Conservation (phyloP, 169 alveolate species). For the Babesia microti region DNA sequence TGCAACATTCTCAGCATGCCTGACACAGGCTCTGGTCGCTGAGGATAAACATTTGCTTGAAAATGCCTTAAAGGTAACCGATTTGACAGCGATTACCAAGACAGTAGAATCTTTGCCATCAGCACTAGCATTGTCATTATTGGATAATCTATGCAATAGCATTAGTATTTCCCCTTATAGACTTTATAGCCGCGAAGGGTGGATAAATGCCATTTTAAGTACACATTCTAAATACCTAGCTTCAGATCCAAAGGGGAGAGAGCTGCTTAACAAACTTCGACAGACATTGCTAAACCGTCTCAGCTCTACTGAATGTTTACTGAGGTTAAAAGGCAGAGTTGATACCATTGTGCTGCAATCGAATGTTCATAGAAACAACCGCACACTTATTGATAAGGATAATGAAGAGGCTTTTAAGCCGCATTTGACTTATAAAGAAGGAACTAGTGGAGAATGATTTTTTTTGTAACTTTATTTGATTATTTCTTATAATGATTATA, state of each 20-base stretch:
- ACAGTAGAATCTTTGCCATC: constrained; percentile 41
- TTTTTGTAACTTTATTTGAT: no score
- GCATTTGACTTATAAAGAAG: constrained; percentile 21
- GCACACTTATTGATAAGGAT: constrained; percentile 19
- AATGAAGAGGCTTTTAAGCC: constrained; percentile 33
- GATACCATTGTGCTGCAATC: constrained; percentile 41
- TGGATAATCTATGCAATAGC: constrained; percentile 31
- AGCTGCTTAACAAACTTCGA: constrained; percentile 24
- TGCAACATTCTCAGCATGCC: constrained; percentile 20
- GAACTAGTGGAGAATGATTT: no score
- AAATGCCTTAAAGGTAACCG: constrained; percentile 23
- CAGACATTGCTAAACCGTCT: constrained; percentile 17
- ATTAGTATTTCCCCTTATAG: constrained; percentile 36
- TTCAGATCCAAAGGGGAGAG: constrained; percentile 16
- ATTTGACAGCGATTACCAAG: constrained; percentile 16
- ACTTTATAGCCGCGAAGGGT: constrained; percentile 41
- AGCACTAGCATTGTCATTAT: constrained; percentile 37
- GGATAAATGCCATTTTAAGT: constrained; percentile 42
- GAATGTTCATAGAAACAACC: constrained; percentile 8
- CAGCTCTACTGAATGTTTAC: constrained; percentile 31
- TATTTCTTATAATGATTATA: no score
- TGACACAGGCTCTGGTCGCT: constrained; percentile 43
- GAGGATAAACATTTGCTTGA: constrained; percentile 33
- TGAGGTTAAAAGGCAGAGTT: constrained; percentile 42
- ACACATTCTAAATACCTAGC: constrained; percentile 22